A percentile compares a stretch with the other conserved stretches of the same genome.
Evolutionary conservation across 1,139 yeast genomes (phyloP).

Genomic region (Candida sanyaensis): DNA sequence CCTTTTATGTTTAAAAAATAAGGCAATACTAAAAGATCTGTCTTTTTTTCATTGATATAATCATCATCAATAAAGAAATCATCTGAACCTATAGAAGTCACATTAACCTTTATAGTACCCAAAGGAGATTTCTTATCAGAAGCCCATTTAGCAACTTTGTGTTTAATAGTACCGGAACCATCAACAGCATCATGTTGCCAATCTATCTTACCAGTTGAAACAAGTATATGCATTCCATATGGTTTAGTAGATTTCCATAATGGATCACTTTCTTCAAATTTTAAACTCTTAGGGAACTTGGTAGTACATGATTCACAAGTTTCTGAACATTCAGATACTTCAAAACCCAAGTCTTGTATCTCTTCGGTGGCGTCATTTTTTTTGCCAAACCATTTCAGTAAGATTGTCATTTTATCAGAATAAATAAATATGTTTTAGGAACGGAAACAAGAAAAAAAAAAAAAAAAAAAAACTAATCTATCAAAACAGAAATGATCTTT

Average conservation of each 20-base stretch:
- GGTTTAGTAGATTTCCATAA: constrained; percentile 75
- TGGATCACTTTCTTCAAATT: constrained; percentile 43
- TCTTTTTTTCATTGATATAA: constrained; percentile 41
- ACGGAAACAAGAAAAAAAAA: not conserved
- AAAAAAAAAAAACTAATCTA: no score
- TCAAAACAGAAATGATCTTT: no score
- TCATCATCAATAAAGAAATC: constrained; percentile 41
- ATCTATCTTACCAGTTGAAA: constrained; percentile 82
- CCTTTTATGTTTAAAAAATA: constrained; percentile 72
- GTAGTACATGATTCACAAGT: constrained; percentile 53
- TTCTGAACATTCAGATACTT: constrained; percentile 43
- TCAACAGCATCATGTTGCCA: constrained; percentile 81
- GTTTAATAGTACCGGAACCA: constrained; percentile 51
- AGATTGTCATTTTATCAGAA: constrained; percentile 10
- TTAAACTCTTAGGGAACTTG: constrained; percentile 59
- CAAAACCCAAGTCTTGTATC: constrained; percentile 39
- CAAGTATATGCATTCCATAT: constrained; percentile 68
- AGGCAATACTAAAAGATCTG: constrained; percentile 72
- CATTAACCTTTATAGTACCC: constrained; percentile 50
- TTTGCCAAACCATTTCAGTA: constrained; percentile 9
- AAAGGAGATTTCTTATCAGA: constrained; percentile 19
- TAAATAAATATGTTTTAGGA: not conserved
- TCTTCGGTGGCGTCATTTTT: constrained; percentile 16
- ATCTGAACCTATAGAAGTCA: constrained; percentile 47
- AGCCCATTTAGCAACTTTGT: constrained; percentile 53